phyloP scores from a whole-genome alignment of 768 basidiomycete species.

The Lanmaoa pseudosensibilis region DNA sequence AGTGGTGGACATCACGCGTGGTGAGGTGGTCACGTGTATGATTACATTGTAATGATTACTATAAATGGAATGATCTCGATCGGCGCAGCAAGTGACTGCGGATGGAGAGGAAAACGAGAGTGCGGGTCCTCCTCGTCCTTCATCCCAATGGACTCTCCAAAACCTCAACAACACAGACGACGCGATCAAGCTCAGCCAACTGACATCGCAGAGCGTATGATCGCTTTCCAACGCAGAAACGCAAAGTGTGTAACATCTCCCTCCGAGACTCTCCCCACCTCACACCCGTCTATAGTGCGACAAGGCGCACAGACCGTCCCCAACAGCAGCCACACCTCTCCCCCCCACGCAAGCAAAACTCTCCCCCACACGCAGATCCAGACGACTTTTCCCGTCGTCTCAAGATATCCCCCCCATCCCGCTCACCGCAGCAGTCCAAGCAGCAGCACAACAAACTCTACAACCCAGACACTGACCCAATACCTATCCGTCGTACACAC shows the following conservation, averaged over 20 bases:
- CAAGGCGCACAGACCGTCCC: conserved; percentile 47
- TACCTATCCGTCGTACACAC: conserved; percentile 57
- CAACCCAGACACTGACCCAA: conserved; percentile 70
- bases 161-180: conserved; percentile 36
- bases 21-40: conserved; percentile 24
- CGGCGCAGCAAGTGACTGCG: conserved; percentile 37
- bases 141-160: conserved; percentile 28
- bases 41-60: conserved; percentile 16
- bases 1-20: conserved; percentile 35
- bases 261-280: neutral
- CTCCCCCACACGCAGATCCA: conserved; percentile 45
- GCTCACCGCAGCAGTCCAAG: conserved; percentile 37
- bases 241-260: conserved; percentile 47
- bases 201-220: conserved; percentile 62
- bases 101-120: conserved; percentile 10
- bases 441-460: conserved; percentile 52
- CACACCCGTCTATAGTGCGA: conserved; percentile 36
- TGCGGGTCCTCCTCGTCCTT: neutral
- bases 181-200: conserved; percentile 43
- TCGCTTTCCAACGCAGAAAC: conserved; percentile 64
- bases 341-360: conserved; percentile 38
- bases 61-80: conserved; percentile 32
- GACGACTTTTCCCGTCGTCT: conserved; percentile 74
- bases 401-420: conserved; percentile 59
- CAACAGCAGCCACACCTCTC: conserved; percentile 26